phyloP scores from a whole-genome alignment of 805 yeast genomes.

The Candida ficus region DNA sequence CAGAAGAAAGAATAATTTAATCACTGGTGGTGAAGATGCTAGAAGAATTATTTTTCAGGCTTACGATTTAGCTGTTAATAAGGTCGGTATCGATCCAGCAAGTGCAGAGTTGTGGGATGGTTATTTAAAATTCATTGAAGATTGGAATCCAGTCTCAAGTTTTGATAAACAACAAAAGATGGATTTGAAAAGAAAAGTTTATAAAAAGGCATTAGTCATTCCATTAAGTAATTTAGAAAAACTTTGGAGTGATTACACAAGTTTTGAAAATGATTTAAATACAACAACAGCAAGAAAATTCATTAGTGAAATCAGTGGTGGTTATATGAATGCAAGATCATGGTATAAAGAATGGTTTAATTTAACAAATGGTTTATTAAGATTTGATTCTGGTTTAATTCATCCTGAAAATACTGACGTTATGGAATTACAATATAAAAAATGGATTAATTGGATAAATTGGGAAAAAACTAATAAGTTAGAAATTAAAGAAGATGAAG shows the following conservation, averaged over 20 bases:
- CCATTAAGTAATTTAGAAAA: constrained; percentile 74
- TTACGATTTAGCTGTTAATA: constrained; percentile 72
- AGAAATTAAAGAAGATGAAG: constrained; percentile 44
- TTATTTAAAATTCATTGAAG: constrained; percentile 70
- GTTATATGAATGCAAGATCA: constrained; percentile 83
- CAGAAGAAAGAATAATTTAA: constrained; percentile 57
- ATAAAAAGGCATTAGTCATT: constrained; percentile 61
- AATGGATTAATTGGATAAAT: constrained; percentile 71
- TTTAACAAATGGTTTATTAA: constrained; percentile 45
- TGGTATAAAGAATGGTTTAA: constrained; percentile 66
- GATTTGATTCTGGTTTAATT: constrained; percentile 26
- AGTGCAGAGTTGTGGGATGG: constrained; percentile 76
- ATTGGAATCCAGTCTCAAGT: constrained; percentile 71
- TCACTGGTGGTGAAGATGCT: constrained; percentile 80
- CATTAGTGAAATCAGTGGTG: constrained; percentile 75
- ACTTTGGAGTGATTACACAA: constrained; percentile 75
- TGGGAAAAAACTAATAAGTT: constrained; percentile 76
- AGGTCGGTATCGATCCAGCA: constrained; percentile 73
- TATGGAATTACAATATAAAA: constrained; percentile 34
- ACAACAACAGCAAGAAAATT: constrained; percentile 77
- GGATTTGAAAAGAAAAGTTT: constrained; percentile 70
- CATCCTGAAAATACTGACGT: constrained; percentile 25
- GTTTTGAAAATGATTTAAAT: constrained; percentile 77
- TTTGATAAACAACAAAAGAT: constrained; percentile 84
- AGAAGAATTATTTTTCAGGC: constrained; percentile 71